Base-by-base conservation (phyloP, 2,329 filamentous ascomycete species). In the Sporothrix globosa region DNA sequence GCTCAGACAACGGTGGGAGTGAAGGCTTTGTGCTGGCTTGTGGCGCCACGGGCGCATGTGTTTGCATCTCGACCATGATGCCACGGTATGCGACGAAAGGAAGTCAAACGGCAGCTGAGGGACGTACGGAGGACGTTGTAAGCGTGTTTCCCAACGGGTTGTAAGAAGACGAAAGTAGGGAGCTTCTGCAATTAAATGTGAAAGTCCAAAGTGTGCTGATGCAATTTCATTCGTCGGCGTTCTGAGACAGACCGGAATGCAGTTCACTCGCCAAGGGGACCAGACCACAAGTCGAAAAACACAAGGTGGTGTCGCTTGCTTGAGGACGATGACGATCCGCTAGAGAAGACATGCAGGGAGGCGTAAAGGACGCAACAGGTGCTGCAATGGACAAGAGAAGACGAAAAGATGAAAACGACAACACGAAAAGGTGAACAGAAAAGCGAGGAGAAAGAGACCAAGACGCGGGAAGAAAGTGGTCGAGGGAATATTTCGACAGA, bases 21-120 rank as follows among this genome's bases (percentile, higher is more conserved):
- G 48, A 34, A 0, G 30, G 53, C 48, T 74, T 74, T 54, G 72
- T 70, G 72, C 66, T 68, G 48, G 74, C 44, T 52, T n/a, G 66
- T 53, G 75, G 68, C 67, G 75, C 24, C 67, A 71, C 41, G 53
- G 75, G 67, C 58, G 75, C 70, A 68, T 76, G 75, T 11, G 75
- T 74, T 41, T 76, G 75, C 24, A 75, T 66, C 21, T 74, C 75
- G 67, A 74, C 74, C 76, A 77, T 76, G 71, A 63, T 50, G 63
- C 27, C 44, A 27, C 21, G 46, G 24, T 53, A 48, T 41, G 39
- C 48, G 52, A 72, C n/a, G 34, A 46, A 44, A 6, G 24, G 13
- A 30, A 7, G 24, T 17, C 52, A 54, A 54, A 54, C 52, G 24
- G 52, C 52, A 54, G 52, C 52, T 19, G 11, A 34, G 21, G 19